Base-by-base conservation (phyloP, 2,329 filamentous ascomycete genomes). In the Chrysoporthe puriensis region DNA sequence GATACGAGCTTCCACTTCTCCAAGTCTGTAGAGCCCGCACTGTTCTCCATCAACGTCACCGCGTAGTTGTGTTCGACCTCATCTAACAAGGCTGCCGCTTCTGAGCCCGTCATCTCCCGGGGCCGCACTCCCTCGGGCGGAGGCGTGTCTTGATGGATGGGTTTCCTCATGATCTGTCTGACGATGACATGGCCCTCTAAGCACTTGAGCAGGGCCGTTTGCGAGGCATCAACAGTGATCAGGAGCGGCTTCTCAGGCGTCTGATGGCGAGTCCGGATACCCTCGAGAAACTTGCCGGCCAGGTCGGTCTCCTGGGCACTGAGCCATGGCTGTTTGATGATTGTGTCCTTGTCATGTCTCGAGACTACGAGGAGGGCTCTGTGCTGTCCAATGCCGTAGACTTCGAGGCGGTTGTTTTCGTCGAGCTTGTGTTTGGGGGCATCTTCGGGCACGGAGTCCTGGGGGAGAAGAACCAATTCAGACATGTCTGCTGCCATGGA, bases 241-340 rank as follows among this genome's bases (percentile, higher is more conserved):
- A 42, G 2, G 48, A 63, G 14, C 1, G 36, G 61, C n/a, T 56
- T 54, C 6, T 44, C 36, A 16, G 61, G 61, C 32, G 13, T 18
- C 32, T 32, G 13, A 48, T 54, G 50, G 9, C 40, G 61, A 9
- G 11, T n/a, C 34, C 48, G 48, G 18, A 56, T 63, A 18, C 34
- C 34, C 34, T 56, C 8, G 61, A 63, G 13, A 16, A 63, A 14
- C n/a, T 40, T n/a, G 18, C 9, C 18, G n/a, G 61, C 61, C 13
- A 63, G 48, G 9, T 42, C 36, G 2, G 14, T 36, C 13, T 63
- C 61, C 21, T 63, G 32, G 36, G 6, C 16, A 32, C 61, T 63
- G 16, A 63, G 48, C 61, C 48, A 63, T 13, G 61, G n/a, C 5
- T 63, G 32, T 18, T 36, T 44, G 46, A 63, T 44, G 18, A 40